phyloP scores from a whole-genome alignment of 495 filamentous ascomycete species.

The Xylaria flabelliformis region DNA sequence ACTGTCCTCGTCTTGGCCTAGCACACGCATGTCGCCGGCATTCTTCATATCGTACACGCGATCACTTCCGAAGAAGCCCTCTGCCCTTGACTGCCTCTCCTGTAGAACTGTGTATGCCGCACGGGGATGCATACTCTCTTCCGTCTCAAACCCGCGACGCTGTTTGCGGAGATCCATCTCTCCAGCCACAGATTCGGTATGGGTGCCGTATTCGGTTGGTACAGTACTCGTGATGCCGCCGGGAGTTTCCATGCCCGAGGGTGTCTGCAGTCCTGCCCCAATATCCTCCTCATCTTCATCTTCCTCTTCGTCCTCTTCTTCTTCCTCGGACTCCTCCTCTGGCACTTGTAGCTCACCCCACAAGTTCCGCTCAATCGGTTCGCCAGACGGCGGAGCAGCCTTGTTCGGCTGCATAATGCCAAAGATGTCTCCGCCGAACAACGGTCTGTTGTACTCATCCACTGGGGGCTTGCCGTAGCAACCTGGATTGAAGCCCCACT shows the following conservation, averaged over 20 bases:
- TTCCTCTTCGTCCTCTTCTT: slow-evolving; percentile 69
- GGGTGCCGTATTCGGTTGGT: slow-evolving; percentile 74
- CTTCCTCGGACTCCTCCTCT: slow-evolving; percentile 80
- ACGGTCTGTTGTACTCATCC: slow-evolving; percentile 85
- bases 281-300: slow-evolving; percentile 76
- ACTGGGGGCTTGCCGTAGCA: slow-evolving; percentile 96
- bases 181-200: slow-evolving; percentile 73
- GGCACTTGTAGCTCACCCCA: slow-evolving; percentile 97
- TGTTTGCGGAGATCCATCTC: slow-evolving; percentile 94
- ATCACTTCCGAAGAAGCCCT: slow-evolving; percentile 96
- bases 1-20: slow-evolving; percentile 81
- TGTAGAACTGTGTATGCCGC: slow-evolving; percentile 89
- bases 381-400: slow-evolving; percentile 67
- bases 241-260: slow-evolving; percentile 80
- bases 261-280: slow-evolving; percentile 71
- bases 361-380: slow-evolving; percentile 84
- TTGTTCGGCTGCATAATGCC: slow-evolving; percentile 72
- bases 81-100: slow-evolving; percentile 79
- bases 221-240: slow-evolving; percentile 79
- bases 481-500: slow-evolving; percentile 94
- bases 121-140: slow-evolving; percentile 75
- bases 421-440: slow-evolving; percentile 94
- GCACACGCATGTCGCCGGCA: slow-evolving; percentile 57
- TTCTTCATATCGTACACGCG: slow-evolving; percentile 81
- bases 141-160: slow-evolving; percentile 84